These are phyloP conservation scores for Mentha longifolia DNA, from an alignment of 257 asterid genomes.

Conservation along the genomic window DNA sequence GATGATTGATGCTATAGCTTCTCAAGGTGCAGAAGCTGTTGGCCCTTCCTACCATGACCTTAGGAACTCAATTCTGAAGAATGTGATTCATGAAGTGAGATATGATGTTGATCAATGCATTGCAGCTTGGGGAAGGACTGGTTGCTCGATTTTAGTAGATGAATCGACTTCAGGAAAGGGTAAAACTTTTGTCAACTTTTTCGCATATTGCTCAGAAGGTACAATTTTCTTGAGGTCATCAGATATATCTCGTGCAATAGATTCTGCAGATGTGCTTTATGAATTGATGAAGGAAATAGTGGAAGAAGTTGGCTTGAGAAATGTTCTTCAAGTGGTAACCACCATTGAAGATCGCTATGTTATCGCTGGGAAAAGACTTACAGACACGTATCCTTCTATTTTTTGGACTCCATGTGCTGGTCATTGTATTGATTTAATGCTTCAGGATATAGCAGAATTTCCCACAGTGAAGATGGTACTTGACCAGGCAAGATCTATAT, in stretches of 20 bases:
- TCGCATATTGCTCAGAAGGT: constrained; percentile 68
- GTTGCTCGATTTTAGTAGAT: constrained; percentile 83
- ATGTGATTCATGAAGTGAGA: constrained; percentile 70
- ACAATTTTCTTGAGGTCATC: constrained; percentile 73
- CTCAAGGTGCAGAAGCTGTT: constrained; percentile 54
- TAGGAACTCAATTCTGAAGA: constrained; percentile 73
- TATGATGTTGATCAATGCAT: constrained; percentile 59
- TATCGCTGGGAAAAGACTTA: constrained; percentile 70
- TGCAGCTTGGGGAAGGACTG: constrained; percentile 68
- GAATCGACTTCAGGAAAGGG: constrained; percentile 71
- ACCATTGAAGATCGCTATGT: constrained; percentile 70
- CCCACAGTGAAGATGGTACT: constrained; percentile 58
- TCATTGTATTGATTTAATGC: constrained; percentile 75
- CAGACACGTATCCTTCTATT: constrained; percentile 69
- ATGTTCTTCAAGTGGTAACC: constrained; percentile 84
- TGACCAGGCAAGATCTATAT: constrained; percentile 77
- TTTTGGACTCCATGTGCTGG: constrained; percentile 96
- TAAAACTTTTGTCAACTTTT: constrained; percentile 58
- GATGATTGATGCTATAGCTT: constrained; percentile 85
- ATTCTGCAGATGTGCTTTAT: constrained; percentile 63
- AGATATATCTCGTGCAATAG: constrained; percentile 57
- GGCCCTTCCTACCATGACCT: constrained; percentile 88
- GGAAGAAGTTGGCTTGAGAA: constrained; percentile 76
- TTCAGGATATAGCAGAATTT: constrained; percentile 67
- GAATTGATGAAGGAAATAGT: constrained; percentile 77